phyloP scores from a whole-genome alignment of 176 grass and related monocot genomes.

The Luzula sylvatica region DNA sequence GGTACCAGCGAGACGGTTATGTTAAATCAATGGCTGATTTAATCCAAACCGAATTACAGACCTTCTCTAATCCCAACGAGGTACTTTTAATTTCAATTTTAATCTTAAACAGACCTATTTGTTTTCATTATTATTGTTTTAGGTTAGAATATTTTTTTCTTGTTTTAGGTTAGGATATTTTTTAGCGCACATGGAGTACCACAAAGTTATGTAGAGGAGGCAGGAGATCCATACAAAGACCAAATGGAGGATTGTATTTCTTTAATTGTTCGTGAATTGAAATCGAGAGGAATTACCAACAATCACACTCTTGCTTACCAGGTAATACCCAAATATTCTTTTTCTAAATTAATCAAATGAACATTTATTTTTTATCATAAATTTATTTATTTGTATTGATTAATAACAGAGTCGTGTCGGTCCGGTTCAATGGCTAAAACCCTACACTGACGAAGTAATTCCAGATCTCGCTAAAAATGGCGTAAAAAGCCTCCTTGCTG shows the following conservation, averaged over 20 bases:
- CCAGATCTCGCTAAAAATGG: slow-evolving; percentile 77
- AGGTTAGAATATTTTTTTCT: background rate
- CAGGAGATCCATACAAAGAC: slow-evolving; percentile 91
- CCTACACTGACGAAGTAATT: slow-evolving; percentile 92
- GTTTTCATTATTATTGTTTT: background rate
- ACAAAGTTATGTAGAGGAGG: slow-evolving; percentile 79
- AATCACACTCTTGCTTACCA: slow-evolving; percentile 81
- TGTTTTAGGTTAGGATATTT: slow-evolving; percentile 49
- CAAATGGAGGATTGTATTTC: slow-evolving; percentile 94
- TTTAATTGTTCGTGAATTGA: slow-evolving; percentile 92
- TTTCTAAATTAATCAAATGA: background rate
- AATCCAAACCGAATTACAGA: slow-evolving; percentile 56
- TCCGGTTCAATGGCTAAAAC: slow-evolving; percentile 92
- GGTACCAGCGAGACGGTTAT: slow-evolving; percentile 92
- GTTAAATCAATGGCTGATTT: slow-evolving; percentile 91
- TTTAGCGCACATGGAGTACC: slow-evolving; percentile 98
- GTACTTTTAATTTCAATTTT: slow-evolving; percentile 22
- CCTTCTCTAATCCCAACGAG: slow-evolving; percentile 65
- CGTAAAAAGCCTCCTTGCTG: slow-evolving; percentile 86
- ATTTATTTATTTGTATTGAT: background rate
- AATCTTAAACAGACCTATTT: background rate
- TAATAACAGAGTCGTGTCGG: slow-evolving; percentile 77
- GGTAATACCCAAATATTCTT: slow-evolving; percentile 30
- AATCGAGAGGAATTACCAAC: slow-evolving; percentile 69
- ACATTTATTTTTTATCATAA: background rate